These are phyloP conservation scores for Haematococcus lacustris DNA, from an alignment of 139 green algal genomes.

Conservation along the genomic window DNA sequence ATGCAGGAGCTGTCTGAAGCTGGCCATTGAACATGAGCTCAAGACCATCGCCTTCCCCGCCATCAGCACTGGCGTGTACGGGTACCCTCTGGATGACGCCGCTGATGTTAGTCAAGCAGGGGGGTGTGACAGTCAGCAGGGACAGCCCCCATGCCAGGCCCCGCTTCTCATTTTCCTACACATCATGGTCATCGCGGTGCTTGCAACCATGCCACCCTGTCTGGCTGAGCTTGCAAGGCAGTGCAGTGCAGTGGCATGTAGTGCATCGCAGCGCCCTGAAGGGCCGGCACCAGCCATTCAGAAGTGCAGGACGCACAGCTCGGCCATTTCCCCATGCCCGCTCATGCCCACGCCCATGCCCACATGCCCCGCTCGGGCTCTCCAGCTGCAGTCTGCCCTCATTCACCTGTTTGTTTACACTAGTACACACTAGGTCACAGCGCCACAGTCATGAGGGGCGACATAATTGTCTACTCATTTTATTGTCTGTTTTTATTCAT, in stretches of 20 bases:
- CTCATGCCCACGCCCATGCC: no score
- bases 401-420: background rate
- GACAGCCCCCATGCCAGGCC: background rate
- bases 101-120: constrained; percentile 39
- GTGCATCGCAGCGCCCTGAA: background rate
- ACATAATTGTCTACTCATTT: background rate
- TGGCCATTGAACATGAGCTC: constrained; percentile 52
- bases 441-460: background rate
- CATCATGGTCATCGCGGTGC: background rate
- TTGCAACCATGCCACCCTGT: background rate
- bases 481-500: background rate
- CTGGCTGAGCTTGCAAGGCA: background rate
- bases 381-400: no score
- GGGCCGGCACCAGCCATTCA: no score
- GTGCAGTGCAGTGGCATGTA: background rate
- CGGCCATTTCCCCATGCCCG: no score
- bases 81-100: constrained; percentile 64
- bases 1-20: constrained; percentile 14
- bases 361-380: no score
- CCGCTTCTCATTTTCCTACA: no score
- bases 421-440: background rate
- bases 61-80: constrained; percentile 83
- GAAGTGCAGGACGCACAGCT: no score
- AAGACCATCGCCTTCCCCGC: constrained; percentile 74
- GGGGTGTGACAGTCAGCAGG: background rate